Evolutionary conservation across 768 basidiomycete species (phyloP), one percentile per base, ranked within the genome.

Genomic region (Naematelia aurantialba): DNA sequence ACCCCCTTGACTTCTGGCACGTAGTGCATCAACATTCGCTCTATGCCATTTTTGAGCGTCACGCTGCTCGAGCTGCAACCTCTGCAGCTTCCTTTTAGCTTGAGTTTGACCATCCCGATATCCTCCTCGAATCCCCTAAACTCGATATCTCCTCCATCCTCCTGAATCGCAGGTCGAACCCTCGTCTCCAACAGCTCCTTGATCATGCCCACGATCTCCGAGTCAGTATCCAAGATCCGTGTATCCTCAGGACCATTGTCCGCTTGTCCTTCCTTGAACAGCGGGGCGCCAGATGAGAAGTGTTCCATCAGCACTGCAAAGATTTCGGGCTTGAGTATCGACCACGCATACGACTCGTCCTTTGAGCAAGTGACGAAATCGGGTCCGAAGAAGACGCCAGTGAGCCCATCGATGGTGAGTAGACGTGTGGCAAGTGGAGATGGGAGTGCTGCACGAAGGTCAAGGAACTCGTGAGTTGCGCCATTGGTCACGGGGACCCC

Each of bases 1-100:
- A 78, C 77, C 5, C 63, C 46, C 56, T 77, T 63, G 22, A 78
- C 77, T 51, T 78, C 77, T 1, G 94, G 94, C 55, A 99, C 91
- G 72, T 98, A 98, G 79, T 98, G 94, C 91, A 91, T 92, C 69
- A 99, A 80, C 96, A 99, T 98, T 63, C 96, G 82, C 79, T 99
- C 96, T 54, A 99, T 97, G 8, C 96, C 96, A 61, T 84, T 86
- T 82, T 98, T 99, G 57, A 99, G 80, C 14, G 96, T 99, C 30
- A 98, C 93, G 4, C 89, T 85, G 74, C 90, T 93, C 29, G 89
- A 91, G 63, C 85, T 85, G 76, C 96, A 98, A 13, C 96, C 96
- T 75, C 96, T 81, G 78, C 96, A 99, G 72, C 91, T 94, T 26
- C 96, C 96, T 81, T 98, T 98, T 60, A 99, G 81, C 77, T 88